Conservation (phyloP, 805 yeast species). For the Metschnikowia arizonensis region DNA sequence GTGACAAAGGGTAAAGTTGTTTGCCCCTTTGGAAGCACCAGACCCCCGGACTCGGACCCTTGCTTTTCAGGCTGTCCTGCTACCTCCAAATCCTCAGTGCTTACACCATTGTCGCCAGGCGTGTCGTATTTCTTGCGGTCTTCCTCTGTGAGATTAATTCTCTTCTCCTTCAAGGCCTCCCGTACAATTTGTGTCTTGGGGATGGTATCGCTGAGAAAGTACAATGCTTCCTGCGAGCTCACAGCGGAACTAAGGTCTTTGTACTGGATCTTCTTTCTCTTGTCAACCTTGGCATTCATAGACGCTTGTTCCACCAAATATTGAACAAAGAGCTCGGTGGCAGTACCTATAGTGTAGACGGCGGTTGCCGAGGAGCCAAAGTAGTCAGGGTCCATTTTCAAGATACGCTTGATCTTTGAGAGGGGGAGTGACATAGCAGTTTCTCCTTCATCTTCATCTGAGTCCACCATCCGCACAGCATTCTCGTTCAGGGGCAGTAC, state of each 20-base stretch:
- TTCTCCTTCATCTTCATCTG: slow-evolving; percentile 13
- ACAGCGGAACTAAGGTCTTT: slow-evolving; percentile 68
- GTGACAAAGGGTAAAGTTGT: slow-evolving; percentile 29
- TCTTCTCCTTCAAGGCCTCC: slow-evolving; percentile 43
- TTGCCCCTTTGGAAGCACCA: slow-evolving; percentile 38
- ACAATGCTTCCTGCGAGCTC: slow-evolving; percentile 51
- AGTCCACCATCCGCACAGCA: neutral
- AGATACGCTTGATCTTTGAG: slow-evolving; percentile 63
- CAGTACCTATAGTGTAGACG: slow-evolving; percentile 71
- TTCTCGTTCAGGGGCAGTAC: no score
- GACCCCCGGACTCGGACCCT: slow-evolving; percentile 2
- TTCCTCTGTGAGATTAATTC: slow-evolving; percentile 24
- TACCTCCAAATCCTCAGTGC: slow-evolving; percentile 4
- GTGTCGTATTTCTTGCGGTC: slow-evolving; percentile 11
- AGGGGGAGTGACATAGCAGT: slow-evolving; percentile 46
- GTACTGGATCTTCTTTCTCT: slow-evolving; percentile 66
- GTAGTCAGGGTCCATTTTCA: slow-evolving; percentile 74
- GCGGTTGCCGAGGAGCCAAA: slow-evolving; percentile 64
- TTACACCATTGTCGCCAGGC: slow-evolving; percentile 8
- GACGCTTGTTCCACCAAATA: slow-evolving; percentile 69
- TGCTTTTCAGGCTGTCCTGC: slow-evolving; percentile 1
- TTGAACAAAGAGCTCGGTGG: slow-evolving; percentile 70
- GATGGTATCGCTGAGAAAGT: slow-evolving; percentile 61
- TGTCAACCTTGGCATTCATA: slow-evolving; percentile 57
- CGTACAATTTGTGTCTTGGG: slow-evolving; percentile 57